Evolutionary conservation across 2,329 filamentous ascomycete species (phyloP).

Genomic region (Pseudopithomyces chartarum): DNA sequence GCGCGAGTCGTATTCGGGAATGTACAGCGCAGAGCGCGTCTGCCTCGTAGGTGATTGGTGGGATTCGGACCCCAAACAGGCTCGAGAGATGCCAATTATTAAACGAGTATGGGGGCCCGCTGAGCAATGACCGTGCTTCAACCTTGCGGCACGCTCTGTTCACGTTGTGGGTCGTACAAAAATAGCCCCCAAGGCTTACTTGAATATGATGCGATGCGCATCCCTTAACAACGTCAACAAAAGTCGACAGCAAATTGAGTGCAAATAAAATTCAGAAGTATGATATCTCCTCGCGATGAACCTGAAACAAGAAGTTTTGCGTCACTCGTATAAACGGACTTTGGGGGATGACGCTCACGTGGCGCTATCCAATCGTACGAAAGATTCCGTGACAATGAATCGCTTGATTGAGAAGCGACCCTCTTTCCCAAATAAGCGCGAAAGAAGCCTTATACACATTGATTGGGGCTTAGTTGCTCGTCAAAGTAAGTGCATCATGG

Average conservation of each 20-base stretch:
- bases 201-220: not conserved
- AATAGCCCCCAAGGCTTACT: not conserved
- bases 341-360: too few species aligned
- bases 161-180: not conserved
- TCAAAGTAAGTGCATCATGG: not conserved
- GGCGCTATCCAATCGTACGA: too few species aligned
- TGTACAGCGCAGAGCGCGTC: not conserved
- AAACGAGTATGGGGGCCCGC: not conserved
- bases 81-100: not conserved
- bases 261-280: too few species aligned
- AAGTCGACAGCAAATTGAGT: not conserved
- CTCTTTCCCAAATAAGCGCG: not conserved
- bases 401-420: not conserved
- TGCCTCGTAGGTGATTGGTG: not conserved
- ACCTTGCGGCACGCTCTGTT: not conserved
- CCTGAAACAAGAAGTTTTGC: too few species aligned
- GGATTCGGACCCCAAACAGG: too few species aligned
- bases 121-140: not conserved
- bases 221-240: not conserved
- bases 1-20: not conserved
- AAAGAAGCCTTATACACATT: not conserved
- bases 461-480: not conserved
- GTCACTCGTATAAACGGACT: too few species aligned
- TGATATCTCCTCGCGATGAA: too few species aligned
- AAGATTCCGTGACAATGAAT: too few species aligned